phyloP scores from a whole-genome alignment of 345 rosid genomes.

The Rhodomyrtus tomentosa region DNA sequence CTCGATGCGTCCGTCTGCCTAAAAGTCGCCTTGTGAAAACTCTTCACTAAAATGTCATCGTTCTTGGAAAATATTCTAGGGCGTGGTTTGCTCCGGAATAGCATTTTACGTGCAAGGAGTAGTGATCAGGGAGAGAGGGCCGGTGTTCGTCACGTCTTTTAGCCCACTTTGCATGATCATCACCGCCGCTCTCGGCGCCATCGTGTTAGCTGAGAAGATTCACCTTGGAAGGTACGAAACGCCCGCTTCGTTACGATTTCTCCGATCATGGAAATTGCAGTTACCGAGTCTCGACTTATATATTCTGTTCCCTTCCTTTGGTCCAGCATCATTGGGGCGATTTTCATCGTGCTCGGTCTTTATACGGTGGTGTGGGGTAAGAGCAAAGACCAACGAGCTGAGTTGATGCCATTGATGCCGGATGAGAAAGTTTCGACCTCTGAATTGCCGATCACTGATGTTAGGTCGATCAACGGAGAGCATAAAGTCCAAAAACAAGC shows the following conservation, averaged over 20 bases:
- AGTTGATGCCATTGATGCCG: neutral
- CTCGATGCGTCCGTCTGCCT: neutral
- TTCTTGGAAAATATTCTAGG: conserved; percentile 22
- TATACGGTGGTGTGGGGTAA: conserved; percentile 93
- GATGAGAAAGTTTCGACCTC: conserved; percentile 13
- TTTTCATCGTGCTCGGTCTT: conserved; percentile 62
- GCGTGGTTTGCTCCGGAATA: conserved; percentile 80
- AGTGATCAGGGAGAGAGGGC: conserved; percentile 58
- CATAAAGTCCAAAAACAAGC: neutral
- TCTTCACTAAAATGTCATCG: neutral
- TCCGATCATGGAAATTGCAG: neutral
- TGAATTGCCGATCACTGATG: conserved; percentile 32
- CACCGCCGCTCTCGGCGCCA: conserved; percentile 55
- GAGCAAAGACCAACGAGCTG: conserved; percentile 36
- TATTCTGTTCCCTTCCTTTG: neutral
- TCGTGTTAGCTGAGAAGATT: conserved; percentile 54
- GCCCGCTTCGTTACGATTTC: neutral
- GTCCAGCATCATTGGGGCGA: conserved; percentile 70
- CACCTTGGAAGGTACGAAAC: conserved; percentile 71
- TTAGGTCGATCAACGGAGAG: neutral
- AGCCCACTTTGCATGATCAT: conserved; percentile 86
- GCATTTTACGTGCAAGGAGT: conserved; percentile 79
- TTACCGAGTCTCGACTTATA: neutral
- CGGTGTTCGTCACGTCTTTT: conserved; percentile 73
- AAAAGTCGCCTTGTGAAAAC: neutral